phyloP scores from a whole-genome alignment of 2,329 filamentous ascomycete genomes.

The Verticillium nubilum region DNA sequence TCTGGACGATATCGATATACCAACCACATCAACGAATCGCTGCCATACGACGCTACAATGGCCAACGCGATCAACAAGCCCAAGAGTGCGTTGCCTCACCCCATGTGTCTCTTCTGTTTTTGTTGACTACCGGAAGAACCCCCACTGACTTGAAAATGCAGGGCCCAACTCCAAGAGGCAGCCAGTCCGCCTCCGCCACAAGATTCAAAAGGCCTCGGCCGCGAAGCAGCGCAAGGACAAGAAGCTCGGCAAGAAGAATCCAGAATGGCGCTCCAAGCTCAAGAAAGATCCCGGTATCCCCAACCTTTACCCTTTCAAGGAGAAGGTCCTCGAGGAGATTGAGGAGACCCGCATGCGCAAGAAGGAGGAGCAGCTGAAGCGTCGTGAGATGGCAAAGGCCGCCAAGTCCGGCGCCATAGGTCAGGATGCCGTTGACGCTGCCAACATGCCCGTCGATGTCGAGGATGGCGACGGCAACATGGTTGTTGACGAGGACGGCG shows the following conservation, averaged over 20 bases:
- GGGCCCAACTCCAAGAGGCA: slow-evolving; percentile 94
- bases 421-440: slow-evolving; percentile 35
- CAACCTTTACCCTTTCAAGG: slow-evolving; percentile 96
- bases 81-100: slow-evolving; percentile 37
- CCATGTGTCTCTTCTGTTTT: neutral
- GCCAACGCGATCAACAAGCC: slow-evolving; percentile 50
- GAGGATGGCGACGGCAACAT: slow-evolving; percentile 42
- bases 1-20: neutral
- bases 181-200: slow-evolving; percentile 84
- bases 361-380: slow-evolving; percentile 68
- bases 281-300: slow-evolving; percentile 99
- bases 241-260: slow-evolving; percentile 92
- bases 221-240: slow-evolving; percentile 87
- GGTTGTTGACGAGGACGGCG: slow-evolving; percentile 45
- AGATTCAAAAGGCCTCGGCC: slow-evolving; percentile 87
- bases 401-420: slow-evolving; percentile 43
- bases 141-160: slow-evolving; percentile 28
- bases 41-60: slow-evolving; percentile 28
- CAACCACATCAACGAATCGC: neutral
- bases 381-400: slow-evolving; percentile 67
- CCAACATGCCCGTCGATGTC: slow-evolving; percentile 38
- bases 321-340: slow-evolving; percentile 88
- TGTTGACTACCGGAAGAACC: neutral
- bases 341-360: slow-evolving; percentile 81
- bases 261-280: slow-evolving; percentile 88